Evolutionary conservation across 1,139 yeast genomes (phyloP), one percentile per base, ranked within the genome.

Genomic region (Yamadazyma taylorii): DNA sequence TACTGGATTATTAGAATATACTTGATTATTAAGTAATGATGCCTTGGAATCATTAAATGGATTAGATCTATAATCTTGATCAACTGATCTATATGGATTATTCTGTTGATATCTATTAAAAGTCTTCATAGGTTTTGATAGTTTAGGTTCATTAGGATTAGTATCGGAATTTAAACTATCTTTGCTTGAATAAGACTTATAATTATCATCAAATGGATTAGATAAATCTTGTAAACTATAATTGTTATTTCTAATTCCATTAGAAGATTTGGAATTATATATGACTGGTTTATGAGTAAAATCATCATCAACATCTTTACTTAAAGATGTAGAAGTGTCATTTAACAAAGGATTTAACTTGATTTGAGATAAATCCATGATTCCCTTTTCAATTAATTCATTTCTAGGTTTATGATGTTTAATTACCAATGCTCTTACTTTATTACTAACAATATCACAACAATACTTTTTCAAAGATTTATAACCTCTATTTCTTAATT

Each of bases 401-500:
- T 52, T 48, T 47, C 58, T 61, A 14, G 73, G 60, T 47, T 61
- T 67, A 52, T 78, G 81, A 48, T 76, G 66, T 43, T 63, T 68
- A 40, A 61, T 60, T 5, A 79, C 81, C 43, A 81, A 58, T 23
- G 52, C 50, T 39, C 78, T 68, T n/a, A 81, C 81, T 19, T 75
- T 67, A 25, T 67, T 63, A 54, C 81, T 81, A 40, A 81, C 78
- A 34, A 75, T 63, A 17, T 62, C 50, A 53, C 81, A 78, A 53
- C 85, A 81, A 55, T 73, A 81, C 46, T 75, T 78, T 48, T 78
- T 81, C 38, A 82, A 57, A 12, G 69, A 58, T 28, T 55, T 60
- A 42, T 46, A 63, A 4, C 73, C 69, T 14, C 60, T 56, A 12
- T 58, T 53, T 27, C 66, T 54, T 21, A 83, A 56, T 43, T 70